Evolutionary conservation across 2,329 filamentous ascomycete species (phyloP).

Genomic region (Pestalotiopsis sp.): DNA sequence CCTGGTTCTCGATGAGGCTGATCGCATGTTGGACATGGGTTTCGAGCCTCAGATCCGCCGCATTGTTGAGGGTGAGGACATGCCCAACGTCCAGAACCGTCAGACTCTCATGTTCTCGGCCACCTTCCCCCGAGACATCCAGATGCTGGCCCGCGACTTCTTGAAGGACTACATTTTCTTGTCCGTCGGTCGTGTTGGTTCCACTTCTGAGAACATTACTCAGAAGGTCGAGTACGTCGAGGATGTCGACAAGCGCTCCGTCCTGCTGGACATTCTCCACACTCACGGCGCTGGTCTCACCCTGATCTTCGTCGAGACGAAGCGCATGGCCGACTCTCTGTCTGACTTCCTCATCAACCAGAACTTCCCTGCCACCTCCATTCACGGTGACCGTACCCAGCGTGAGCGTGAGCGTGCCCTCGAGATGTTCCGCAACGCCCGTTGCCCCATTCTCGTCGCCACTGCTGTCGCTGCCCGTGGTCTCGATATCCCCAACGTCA

Average conservation of each 20-base stretch:
- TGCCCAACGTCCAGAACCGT: conserved; percentile 80
- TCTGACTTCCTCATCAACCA: conserved; percentile 99
- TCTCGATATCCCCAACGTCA: conserved; percentile 94
- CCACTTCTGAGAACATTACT: conserved; percentile 99
- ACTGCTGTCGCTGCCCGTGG: conserved; percentile 92
- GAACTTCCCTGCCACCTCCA: conserved; percentile 96
- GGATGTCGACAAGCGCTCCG: conserved; percentile 95
- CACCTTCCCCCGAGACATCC: conserved; percentile 98
- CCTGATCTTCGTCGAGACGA: conserved; percentile 98
- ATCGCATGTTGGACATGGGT: conserved; percentile 99
- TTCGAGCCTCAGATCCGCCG: conserved; percentile 99
- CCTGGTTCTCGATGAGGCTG: conserved; percentile 96
- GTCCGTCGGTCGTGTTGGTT: conserved; percentile 97
- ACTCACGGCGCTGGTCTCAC: conserved; percentile 88
- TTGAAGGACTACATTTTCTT: conserved; percentile 99
- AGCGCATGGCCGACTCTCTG: conserved; percentile 97
- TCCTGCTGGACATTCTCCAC: conserved; percentile 95
- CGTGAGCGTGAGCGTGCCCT: conserved; percentile 97
- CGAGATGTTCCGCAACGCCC: conserved; percentile 95
- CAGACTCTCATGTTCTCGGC: conserved; percentile 99
- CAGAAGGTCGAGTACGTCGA: conserved; percentile 99
- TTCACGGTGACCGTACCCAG: conserved; percentile 98
- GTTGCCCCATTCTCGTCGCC: conserved; percentile 94
- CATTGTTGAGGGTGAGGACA: conserved; percentile 98
- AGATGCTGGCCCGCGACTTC: conserved; percentile 98